Evolutionary conservation across 495 filamentous ascomycete species (phyloP).

Genomic region (Bacidia rubella): DNA sequence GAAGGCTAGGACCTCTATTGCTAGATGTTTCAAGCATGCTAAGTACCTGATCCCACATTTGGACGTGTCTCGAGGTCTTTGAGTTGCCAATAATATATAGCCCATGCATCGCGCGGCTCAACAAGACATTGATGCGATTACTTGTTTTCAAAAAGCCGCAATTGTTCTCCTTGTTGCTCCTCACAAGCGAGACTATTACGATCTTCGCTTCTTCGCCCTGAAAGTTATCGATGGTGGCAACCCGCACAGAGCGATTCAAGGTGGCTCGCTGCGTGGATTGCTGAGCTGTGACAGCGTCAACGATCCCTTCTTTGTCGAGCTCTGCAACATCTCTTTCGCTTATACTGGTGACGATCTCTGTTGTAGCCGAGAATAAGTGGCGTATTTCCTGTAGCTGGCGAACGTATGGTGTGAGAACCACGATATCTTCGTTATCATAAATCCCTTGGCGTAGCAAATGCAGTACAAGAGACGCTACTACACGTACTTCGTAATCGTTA

Average conservation of each 20-base stretch:
- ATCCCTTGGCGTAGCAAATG: slow-evolving; percentile 52
- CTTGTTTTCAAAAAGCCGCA: slow-evolving; percentile 61
- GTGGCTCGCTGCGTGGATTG: slow-evolving; percentile 11
- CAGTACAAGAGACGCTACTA: slow-evolving; percentile 46
- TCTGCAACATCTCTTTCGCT: slow-evolving; percentile 55
- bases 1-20: slow-evolving; percentile 40
- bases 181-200: slow-evolving; percentile 68
- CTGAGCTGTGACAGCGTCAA: slow-evolving; percentile 9
- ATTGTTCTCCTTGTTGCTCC: slow-evolving; percentile 49
- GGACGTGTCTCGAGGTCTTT: slow-evolving; percentile 37
- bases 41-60: slow-evolving; percentile 60
- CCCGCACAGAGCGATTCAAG: slow-evolving; percentile 39
- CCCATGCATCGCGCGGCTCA: slow-evolving; percentile 60
- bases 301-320: slow-evolving; percentile 39
- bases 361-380: background rate
- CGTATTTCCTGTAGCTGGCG: slow-evolving; percentile 40
- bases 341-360: slow-evolving; percentile 50
- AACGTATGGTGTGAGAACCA: slow-evolving; percentile 57
- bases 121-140: slow-evolving; percentile 71
- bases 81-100: slow-evolving; percentile 78
- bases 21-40: slow-evolving; percentile 33
- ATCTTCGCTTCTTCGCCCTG: slow-evolving; percentile 67
- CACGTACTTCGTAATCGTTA: slow-evolving; percentile 53
- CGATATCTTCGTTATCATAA: slow-evolving; percentile 51
- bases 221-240: slow-evolving; percentile 66